phyloP scores from a whole-genome alignment of 257 asterid genomes.

The Ophiorrhiza pumila region DNA sequence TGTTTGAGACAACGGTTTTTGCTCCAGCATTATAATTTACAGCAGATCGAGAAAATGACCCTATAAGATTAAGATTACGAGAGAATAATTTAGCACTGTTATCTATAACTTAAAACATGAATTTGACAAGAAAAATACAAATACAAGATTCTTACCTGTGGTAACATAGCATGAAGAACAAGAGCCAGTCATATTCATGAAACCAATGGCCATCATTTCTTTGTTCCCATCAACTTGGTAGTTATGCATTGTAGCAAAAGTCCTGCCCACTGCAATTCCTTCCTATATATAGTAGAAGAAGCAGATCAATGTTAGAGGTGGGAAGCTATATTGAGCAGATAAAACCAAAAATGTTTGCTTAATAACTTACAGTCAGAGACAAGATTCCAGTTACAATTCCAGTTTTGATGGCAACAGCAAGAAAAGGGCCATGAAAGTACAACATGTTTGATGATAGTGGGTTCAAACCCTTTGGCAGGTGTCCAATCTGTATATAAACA shows the following conservation, averaged over 20 bases:
- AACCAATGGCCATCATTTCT: slow-evolving; percentile 98
- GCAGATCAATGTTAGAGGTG: not conserved
- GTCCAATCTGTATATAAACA: slow-evolving; percentile 60
- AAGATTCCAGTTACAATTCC: slow-evolving; percentile 85
- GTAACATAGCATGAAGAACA: slow-evolving; percentile 92
- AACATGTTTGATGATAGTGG: slow-evolving; percentile 88
- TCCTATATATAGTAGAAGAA: slow-evolving; percentile 55
- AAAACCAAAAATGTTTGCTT: not conserved
- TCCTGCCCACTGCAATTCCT: slow-evolving; percentile 96
- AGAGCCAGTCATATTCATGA: slow-evolving; percentile 98
- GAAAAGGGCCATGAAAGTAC: slow-evolving; percentile 52
- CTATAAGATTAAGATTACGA: slow-evolving; percentile 30
- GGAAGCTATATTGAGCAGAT: not conserved
- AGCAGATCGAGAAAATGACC: slow-evolving; percentile 96
- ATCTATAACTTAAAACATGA: not conserved
- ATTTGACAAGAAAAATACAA: not conserved
- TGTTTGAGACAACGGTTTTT: slow-evolving; percentile 68
- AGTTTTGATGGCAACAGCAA: slow-evolving; percentile 71
- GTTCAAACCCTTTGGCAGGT: slow-evolving; percentile 77
- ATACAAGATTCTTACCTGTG: slow-evolving; percentile 44
- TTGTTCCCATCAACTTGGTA: slow-evolving; percentile 97
- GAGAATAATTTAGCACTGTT: not conserved
- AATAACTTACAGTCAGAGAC: slow-evolving; percentile 69
- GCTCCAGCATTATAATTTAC: slow-evolving; percentile 95
- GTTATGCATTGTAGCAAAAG: slow-evolving; percentile 76